Base-by-base conservation (phyloP, 352 stramenopile species). In the Globisporangium emineosum region DNA sequence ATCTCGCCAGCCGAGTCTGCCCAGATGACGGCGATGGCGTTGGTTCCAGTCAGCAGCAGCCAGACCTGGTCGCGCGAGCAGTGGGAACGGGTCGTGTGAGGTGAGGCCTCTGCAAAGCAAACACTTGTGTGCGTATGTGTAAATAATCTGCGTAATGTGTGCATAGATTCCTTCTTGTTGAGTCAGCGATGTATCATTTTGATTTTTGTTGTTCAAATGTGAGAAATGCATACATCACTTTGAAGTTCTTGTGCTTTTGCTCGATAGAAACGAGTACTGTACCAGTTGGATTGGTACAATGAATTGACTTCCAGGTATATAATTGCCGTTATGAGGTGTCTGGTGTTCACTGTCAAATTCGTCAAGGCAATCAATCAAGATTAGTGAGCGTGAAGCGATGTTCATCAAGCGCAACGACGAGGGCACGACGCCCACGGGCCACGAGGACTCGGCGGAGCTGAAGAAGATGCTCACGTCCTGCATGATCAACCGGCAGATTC, bases 391-490 rank as follows among this genome's bases (percentile, higher is more conserved):
- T 21, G 40, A 45, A 42, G 23, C 23, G 45, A 65, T 69, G 82
- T 83, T 89, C 59, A 65, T 89, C 59, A 86, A 81, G 67, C 77
- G 73, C 57, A 64, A 78, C 10, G 71, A 76, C 27, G 76, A 76
- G 60, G 68, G 71, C 56, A 60, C 74, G 62, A 71, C 78, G 66
- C 79, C 80, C 51, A 83, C 86, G 64, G 82, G 79, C 62, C 69
- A 75, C 57, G 83, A 92, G 61, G 83, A 92, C 69, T 89, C 81
- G 57, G 54, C 51, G 13, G 81, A 92, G 70, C 69, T 92, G 45
- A 70, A 89, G 69, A 86, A 92, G 68, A 92, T 92, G 83, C 83
- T 92, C 62, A 89, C 83, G 40, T 92, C 83, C 27, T 92, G 83
- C 63, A 90, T 92, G 83, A 88, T 92, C 70, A 92, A 92, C 64